phyloP scores from a whole-genome alignment of 176 grass and related monocot genomes.

The Rhynchospora tenuis region DNA sequence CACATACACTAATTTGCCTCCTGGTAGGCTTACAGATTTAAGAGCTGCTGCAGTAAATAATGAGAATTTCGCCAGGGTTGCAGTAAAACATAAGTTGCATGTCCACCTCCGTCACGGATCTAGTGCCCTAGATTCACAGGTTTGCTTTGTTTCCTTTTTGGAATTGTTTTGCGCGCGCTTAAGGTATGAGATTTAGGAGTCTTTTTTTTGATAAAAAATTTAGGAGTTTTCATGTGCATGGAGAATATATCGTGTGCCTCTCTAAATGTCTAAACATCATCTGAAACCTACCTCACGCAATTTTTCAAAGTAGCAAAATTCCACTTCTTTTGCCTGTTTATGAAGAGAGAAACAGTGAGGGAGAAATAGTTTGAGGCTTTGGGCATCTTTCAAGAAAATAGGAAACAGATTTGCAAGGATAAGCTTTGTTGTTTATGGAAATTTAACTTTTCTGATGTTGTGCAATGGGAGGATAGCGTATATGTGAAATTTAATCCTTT shows the following conservation, averaged over 20 bases:
- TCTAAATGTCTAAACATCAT: not conserved
- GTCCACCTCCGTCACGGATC: conserved; percentile 92
- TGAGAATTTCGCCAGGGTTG: conserved; percentile 95
- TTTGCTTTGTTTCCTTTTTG: conserved; percentile 25
- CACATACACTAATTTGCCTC: conserved; percentile 89
- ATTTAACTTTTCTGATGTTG: not conserved
- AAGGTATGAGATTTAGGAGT: conserved; percentile 1
- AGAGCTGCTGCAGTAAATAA: conserved; percentile 97
- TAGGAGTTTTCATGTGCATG: not conserved
- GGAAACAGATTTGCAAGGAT: not conserved
- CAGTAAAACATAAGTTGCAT: conserved; percentile 84
- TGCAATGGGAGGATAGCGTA: not conserved
- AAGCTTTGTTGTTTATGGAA: not conserved
- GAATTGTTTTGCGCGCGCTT: not conserved
- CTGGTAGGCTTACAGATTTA: conserved; percentile 85
- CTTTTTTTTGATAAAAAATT: too few species aligned
- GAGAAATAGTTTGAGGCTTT: not conserved
- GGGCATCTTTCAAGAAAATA: not conserved
- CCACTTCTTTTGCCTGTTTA: not conserved
- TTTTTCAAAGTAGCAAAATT: not conserved
- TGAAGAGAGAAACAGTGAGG: not conserved
- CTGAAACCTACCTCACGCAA: not conserved
- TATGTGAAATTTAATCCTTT: not conserved
- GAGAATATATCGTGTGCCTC: not conserved
- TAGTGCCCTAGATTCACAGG: conserved; percentile 88